Base-by-base conservation (phyloP, 495 filamentous ascomycete species). In the Aspergillus carlsbadensis region DNA sequence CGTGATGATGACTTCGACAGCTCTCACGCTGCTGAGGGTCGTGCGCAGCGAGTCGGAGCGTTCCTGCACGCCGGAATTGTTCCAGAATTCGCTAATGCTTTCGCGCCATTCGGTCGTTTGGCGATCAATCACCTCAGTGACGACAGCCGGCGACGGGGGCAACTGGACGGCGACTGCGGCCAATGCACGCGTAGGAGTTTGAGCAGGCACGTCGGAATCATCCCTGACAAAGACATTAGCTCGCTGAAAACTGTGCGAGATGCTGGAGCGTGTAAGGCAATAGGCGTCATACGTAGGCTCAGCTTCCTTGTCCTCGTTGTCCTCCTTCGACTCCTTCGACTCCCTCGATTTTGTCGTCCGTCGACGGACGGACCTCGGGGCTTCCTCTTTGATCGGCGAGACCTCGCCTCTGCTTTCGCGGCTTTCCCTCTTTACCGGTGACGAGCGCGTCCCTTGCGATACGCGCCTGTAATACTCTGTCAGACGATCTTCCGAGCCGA, bases 61-160 rank as follows among this genome's bases (percentile, higher is more conserved):
- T 52, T 77, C 67, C 1, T 74, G 63, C 17, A 85, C 65, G 31
- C 77, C 74, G 1, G 76, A 78, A 33, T 64, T 56, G 21, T 67
- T 63, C 74, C 76, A 81, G 15, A 65, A 60, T 10, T 74, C 68
- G 48, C 66, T 66, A 40, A 85, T 54, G 49, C 70, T 71, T 44
- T 72, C 74, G 65, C 85, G 83, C 43, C 93, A 70, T 26, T 77
- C 82, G 18, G 83, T 69, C 1, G 90, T 89, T 59, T 84, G 79
- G 57, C 81, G 82, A 67, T 97, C 92, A 60, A 96, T 90, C 6
- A 52, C 84, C 59, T 91, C 81, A n/a, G 87, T 89, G 44, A 98
- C 85, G 44, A 89, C 81, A 17, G 90, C 86, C 0, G 93, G 93
- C 0, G 91, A 94, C 1, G 92, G 86, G 3, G 94, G 93, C 31